Evolutionary conservation across 371 early-diverging fungal genomes (phyloP).

Genomic region (Chytridiales sp.): DNA sequence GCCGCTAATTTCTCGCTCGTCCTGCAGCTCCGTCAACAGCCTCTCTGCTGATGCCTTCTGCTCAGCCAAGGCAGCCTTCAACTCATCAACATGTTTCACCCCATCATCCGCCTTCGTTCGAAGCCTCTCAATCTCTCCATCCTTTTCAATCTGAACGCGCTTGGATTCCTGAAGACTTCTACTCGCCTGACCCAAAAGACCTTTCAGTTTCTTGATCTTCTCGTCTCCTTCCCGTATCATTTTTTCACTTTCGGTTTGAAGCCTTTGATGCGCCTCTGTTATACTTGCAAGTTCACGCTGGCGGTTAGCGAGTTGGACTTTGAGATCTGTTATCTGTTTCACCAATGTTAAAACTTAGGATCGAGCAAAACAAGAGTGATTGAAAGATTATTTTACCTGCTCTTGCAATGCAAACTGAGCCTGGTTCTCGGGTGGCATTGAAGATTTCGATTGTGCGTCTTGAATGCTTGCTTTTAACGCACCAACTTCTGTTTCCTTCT

Average conservation of each 20-base stretch:
- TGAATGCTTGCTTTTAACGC: too few species aligned
- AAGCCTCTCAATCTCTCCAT: conserved; percentile 19
- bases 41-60: conserved; percentile 13
- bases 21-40: conserved; percentile 11
- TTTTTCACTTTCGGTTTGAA: conserved; percentile 8
- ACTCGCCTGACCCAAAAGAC: conserved; percentile 30
- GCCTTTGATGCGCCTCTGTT: conserved; percentile 41
- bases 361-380: too few species aligned
- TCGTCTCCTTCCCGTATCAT: conserved; percentile 20
- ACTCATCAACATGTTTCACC: background rate
- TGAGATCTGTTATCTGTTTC: conserved; percentile 25
- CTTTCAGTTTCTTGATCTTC: conserved; percentile 26
- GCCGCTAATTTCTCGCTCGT: conserved; percentile 12
- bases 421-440: too few species aligned
- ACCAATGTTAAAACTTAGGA: too few species aligned
- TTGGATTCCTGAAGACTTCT: conserved; percentile 33
- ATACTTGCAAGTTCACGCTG: conserved; percentile 19
- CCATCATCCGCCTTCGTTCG: conserved; percentile 10
- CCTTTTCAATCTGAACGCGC: conserved; percentile 15
- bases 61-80: conserved; percentile 1
- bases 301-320: conserved; percentile 26
- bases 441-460: too few species aligned
- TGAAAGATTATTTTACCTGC: too few species aligned
- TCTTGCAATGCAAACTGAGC: too few species aligned
- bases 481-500: too few species aligned